Evolutionary conservation across 768 basidiomycete species (phyloP), one percentile per base, ranked within the genome.

Genomic region (Macrolepiota dolichaula): DNA sequence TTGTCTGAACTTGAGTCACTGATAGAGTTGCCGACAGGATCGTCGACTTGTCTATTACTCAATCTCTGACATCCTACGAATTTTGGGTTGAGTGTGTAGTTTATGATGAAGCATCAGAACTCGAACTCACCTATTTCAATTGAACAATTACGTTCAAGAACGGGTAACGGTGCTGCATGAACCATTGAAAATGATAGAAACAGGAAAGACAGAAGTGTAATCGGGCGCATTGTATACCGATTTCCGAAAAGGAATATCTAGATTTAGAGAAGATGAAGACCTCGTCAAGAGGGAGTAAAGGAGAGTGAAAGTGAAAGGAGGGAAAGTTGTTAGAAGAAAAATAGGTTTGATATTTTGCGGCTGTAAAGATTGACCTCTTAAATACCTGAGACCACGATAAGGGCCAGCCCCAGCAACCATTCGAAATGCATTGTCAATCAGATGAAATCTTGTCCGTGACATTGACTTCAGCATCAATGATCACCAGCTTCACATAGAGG

Each of bases 271-370:
- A 11, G 5, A 9, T 19, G 47, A 37, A 55, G 57, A 15, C 64
- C 64, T 63, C 64, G 37, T 65, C 64, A n/a, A 65, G 64, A 65
- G 64, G 64, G 27, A 24, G 22, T 53, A 38, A 56, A 53, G 10
- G 6, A 40, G 22, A 42, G 7, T 7, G 29, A 32, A 32, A 7
- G 29, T 36, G 12, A 52, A 46, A 62, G 15, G 55, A 15, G 42
- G 46, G 47, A 56, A 57, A 37, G 24, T 57, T 49, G 22, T 2
- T 38, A 27, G 40, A 35, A 27, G 29, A 25, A 46, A 27, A 27
- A 51, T 42, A 22, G 10, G 42, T 36, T 40, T 36, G 52, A 24
- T 25, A 2, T 11, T 24, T 24, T 9, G 13, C n/a, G 15, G 1
- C 22, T 29, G 22, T 12, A 10, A 9, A 11, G 7, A 38, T 13